A percentile compares a stretch with the other conserved stretches of the same genome.
phyloP scores from a whole-genome alignment of 495 filamentous ascomycete species.

The Xylaria intraflava region DNA sequence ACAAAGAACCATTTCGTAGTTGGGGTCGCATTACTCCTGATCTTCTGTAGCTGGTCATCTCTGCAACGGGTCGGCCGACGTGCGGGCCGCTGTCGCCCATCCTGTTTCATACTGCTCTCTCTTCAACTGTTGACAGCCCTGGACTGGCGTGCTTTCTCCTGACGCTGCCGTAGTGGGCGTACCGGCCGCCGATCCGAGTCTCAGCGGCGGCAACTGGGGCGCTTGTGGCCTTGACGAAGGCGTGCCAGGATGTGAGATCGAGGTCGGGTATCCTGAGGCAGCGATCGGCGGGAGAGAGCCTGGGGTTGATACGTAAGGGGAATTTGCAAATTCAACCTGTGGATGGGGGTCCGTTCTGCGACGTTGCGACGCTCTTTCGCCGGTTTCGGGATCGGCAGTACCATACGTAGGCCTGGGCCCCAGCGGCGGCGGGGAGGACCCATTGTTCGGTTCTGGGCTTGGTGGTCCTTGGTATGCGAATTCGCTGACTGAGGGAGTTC shows the following conservation, averaged over 20 bases:
- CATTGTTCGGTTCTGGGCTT: constrained; percentile 31
- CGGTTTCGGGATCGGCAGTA: constrained; percentile 21
- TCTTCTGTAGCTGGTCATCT: neutral
- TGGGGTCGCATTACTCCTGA: neutral
- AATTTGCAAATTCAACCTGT: constrained; percentile 31
- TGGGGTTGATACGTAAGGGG: constrained; percentile 30
- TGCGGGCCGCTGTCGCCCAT: constrained; percentile 36
- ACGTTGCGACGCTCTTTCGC: constrained; percentile 39
- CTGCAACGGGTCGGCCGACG: constrained; percentile 18
- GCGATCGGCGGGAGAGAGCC: constrained; percentile 34
- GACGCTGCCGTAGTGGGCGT: constrained; percentile 22
- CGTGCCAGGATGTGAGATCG: constrained; percentile 36
- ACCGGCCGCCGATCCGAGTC: constrained; percentile 33
- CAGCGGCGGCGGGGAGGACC: constrained; percentile 15
- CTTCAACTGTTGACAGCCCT: constrained; percentile 24
- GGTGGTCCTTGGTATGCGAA: constrained; percentile 42
- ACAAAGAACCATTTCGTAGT: neutral
- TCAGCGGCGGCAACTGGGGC: constrained; percentile 39
- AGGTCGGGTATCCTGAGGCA: constrained; percentile 21
- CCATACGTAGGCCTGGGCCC: constrained; percentile 5
- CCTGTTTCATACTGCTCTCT: constrained; percentile 37
- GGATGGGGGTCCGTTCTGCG: constrained; percentile 40
- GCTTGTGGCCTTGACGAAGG: constrained; percentile 30
- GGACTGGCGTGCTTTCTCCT: constrained; percentile 22
- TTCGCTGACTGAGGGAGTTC: constrained; percentile 46